phyloP scores from a whole-genome alignment of 2,329 filamentous ascomycete species.

The Diaporthe sp. region DNA sequence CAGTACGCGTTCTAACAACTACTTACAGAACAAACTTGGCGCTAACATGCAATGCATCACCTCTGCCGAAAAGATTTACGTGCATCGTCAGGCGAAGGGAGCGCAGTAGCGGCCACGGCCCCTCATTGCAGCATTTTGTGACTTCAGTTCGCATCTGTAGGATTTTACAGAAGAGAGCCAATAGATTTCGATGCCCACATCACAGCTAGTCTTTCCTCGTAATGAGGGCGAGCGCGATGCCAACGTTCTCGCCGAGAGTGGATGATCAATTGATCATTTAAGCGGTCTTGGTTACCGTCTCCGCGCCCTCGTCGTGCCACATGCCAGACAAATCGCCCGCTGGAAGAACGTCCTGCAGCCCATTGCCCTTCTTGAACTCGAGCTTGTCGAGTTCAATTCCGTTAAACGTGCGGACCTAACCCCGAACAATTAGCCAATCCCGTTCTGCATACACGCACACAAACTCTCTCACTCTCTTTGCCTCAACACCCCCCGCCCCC shows the following conservation, averaged over 20 bases:
- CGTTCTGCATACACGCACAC: background rate
- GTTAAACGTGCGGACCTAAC: constrained; percentile 57
- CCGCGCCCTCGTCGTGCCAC: constrained; percentile 43
- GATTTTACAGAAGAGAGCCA: background rate
- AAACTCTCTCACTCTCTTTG: background rate
- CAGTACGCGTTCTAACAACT: constrained; percentile 56
- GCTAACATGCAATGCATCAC: constrained; percentile 92
- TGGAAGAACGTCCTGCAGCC: constrained; percentile 51
- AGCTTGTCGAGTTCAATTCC: constrained; percentile 56
- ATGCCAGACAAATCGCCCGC: constrained; percentile 55
- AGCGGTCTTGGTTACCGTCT: constrained; percentile 22
- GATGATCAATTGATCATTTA: background rate
- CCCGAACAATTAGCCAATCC: background rate
- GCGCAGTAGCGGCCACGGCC: background rate
- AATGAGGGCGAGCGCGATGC: background rate
- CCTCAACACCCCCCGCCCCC: background rate
- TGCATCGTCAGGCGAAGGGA: constrained; percentile 47
- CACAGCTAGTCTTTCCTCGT: background rate
- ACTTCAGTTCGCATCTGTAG: background rate
- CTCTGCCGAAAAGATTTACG: constrained; percentile 80
- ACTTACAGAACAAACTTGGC: constrained; percentile 81
- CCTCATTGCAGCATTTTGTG: background rate
- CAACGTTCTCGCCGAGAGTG: background rate
- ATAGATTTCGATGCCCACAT: background rate
- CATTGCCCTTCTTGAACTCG: constrained; percentile 54